Evolutionary conservation across 441 rosid genomes (phyloP), one percentile per base, ranked within the genome.

Genomic region (Adansonia gregorii): DNA sequence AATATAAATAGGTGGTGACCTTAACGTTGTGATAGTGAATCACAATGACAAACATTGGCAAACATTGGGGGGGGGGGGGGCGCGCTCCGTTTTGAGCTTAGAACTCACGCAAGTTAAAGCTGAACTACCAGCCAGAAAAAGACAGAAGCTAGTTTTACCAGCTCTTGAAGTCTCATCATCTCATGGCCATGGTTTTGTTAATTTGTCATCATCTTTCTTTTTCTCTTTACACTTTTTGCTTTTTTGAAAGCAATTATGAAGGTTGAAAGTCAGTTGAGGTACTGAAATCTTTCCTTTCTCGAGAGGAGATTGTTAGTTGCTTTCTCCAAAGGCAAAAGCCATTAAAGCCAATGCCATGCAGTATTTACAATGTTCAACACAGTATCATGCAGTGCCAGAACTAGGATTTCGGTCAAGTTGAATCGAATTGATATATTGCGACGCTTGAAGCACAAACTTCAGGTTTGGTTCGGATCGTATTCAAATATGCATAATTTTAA

Each of bases 191-290:
- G 70, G 39, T 35, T 49, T 5, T 2, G 31, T 15, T 52, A 0
- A 67, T 9, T 43, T 1, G 52, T 67, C 52, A n/a, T 46, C 14
- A 11, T 67, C 49, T 72, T 15, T 4, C 4, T 9, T 19, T 54
- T 72, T 39, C 10, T 58, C 20, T 71, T n/a, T 2, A 9, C 4
- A 0, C 56, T 72, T 55, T 72, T 55, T 1, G 1, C 11, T 4
- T 39, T 58, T 12, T 72, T 3, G 31, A 41, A n/a, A 58, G 54
- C 76, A 73, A 73, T 73, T 6, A 73, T 58, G 55, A 60, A 41
- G 20, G 39, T 19, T 39, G 76, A 61, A 71, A 52, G 61, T 14
- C 14, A 45, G 49, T 2, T 35, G 49, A 45, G 75, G 39, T 2
- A 4, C 5, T 10, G 58, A 41, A 9, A 19, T 19, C n/a, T 48